These are phyloP conservation scores for Eucalyptus erythrocorys DNA, from an alignment of 345 rosid species.

Conservation along the genomic window DNA sequence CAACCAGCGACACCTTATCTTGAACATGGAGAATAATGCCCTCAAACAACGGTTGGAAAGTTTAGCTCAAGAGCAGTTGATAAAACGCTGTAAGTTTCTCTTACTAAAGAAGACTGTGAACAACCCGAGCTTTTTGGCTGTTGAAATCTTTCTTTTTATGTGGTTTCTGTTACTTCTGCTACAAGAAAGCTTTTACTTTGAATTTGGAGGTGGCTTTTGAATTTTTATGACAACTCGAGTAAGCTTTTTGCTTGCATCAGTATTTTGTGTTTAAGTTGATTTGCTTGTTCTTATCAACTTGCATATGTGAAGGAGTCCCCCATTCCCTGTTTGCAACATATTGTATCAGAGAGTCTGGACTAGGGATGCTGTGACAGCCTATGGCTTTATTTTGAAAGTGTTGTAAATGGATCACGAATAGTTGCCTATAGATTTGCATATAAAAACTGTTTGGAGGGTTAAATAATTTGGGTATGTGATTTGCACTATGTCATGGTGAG, in stretches of 20 bases:
- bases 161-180: background rate
- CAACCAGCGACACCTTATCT: slow-evolving; percentile 46
- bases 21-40: slow-evolving; percentile 67
- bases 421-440: background rate
- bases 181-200: background rate
- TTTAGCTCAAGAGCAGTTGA: slow-evolving; percentile 52
- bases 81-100: slow-evolving; percentile 38
- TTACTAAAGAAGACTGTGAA: background rate
- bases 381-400: background rate
- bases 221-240: background rate
- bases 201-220: background rate
- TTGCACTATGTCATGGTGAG: background rate
- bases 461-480: background rate
- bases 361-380: background rate
- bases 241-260: background rate
- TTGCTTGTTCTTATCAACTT: background rate
- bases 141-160: background rate
- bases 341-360: background rate
- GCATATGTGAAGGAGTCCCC: background rate
- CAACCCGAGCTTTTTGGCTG: background rate
- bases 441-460: background rate
- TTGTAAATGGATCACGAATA: background rate
- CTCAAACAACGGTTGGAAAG: slow-evolving; percentile 54
- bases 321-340: background rate
- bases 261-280: background rate